Percentiles rank a stretch among this genome's conserved stretches.
Conservation (phyloP, 345 rosid species). For the Gossypium arboreum region DNA sequence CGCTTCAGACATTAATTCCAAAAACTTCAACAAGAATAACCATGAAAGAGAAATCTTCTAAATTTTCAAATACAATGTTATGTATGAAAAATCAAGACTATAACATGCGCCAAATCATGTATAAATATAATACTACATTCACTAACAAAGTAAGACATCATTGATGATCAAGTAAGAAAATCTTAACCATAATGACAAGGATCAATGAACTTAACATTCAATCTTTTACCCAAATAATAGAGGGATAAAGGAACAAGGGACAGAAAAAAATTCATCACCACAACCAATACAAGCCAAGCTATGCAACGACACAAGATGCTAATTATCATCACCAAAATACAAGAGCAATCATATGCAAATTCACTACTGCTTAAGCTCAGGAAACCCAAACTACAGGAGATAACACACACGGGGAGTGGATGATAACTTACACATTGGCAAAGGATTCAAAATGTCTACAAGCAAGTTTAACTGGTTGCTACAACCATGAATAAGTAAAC, state of each 20-base stretch:
- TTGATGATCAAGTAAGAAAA: neutral
- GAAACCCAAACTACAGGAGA: neutral
- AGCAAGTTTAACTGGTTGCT: no score
- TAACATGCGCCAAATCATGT: neutral
- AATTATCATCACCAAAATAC: neutral
- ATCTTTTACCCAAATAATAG: neutral
- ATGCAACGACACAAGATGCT: neutral
- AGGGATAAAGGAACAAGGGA: neutral
- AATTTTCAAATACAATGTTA: neutral
- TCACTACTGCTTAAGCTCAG: neutral
- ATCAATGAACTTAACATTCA: neutral
- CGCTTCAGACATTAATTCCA: neutral
- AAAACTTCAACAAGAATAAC: neutral
- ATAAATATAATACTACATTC: neutral
- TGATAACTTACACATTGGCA: neutral
- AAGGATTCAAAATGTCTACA: neutral
- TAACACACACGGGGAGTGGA: neutral
- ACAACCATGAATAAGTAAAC: neutral
- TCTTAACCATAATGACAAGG: neutral
- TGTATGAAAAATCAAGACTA: constrained; percentile 2
- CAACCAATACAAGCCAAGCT: neutral
- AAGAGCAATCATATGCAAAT: neutral
- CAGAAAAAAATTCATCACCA: neutral
- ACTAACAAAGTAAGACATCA: neutral
- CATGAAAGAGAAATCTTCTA: neutral